Conservation (phyloP, 148 eudicot species). For the Arbutus unedo region DNA sequence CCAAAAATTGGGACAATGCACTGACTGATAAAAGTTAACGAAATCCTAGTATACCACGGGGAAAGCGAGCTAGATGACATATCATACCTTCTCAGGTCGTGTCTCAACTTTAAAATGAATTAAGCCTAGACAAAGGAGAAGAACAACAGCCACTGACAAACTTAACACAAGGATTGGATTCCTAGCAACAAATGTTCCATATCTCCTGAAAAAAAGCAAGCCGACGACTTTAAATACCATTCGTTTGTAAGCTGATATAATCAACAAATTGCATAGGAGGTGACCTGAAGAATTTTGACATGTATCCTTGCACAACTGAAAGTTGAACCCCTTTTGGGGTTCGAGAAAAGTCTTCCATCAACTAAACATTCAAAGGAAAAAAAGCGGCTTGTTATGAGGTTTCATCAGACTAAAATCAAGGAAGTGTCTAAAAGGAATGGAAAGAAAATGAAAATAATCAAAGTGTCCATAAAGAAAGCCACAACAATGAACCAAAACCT, state of each 20-base stretch:
- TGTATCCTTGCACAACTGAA: constrained; percentile 83
- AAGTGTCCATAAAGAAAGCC: background rate
- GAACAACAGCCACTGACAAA: constrained; percentile 63
- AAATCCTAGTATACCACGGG: background rate
- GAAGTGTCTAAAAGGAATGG: background rate
- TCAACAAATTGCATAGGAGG: constrained; percentile 14
- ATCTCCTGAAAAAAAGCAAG: constrained; percentile 59
- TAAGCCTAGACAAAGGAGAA: constrained; percentile 77
- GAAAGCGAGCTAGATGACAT: constrained; percentile 7
- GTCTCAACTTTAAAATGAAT: constrained; percentile 92
- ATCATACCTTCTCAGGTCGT: constrained; percentile 89
- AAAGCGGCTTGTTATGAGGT: background rate
- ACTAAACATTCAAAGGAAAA: constrained; percentile 35
- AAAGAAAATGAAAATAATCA: background rate
- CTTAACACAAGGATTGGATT: constrained; percentile 75
- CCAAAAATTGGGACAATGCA: background rate
- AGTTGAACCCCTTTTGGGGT: constrained; percentile 68
- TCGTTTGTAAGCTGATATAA: constrained; percentile 9
- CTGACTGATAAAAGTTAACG: background rate
- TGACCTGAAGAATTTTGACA: constrained; percentile 90
- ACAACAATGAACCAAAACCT: background rate
- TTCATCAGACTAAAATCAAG: background rate
- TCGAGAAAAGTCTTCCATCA: constrained; percentile 64
- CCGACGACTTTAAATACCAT: constrained; percentile 15
- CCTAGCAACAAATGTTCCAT: constrained; percentile 92